Evolutionary conservation across 2,329 filamentous ascomycete species (phyloP).

Genomic region (Metarhizium anisopliae): DNA sequence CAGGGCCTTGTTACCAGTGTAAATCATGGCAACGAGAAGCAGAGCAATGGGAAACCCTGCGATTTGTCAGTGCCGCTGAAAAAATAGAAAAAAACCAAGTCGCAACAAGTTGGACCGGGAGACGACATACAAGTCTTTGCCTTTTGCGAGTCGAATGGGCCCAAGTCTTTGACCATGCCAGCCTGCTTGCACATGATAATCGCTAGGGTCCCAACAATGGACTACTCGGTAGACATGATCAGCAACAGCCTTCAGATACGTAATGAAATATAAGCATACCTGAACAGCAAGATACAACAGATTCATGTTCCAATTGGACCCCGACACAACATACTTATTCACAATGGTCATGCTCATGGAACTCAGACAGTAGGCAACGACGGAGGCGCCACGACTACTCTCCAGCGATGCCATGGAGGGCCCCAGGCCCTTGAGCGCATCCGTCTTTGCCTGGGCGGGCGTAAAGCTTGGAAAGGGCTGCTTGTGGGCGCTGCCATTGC

Average conservation of each 20-base stretch:
- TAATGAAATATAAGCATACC: slow-evolving; percentile 43
- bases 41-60: slow-evolving; percentile 93
- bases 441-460: slow-evolving; percentile 5
- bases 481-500: background rate
- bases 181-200: slow-evolving; percentile 75
- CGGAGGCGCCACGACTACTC: slow-evolving; percentile 71
- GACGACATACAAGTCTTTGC: slow-evolving; percentile 73
- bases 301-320: slow-evolving; percentile 85
- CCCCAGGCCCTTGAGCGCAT: slow-evolving; percentile 1
- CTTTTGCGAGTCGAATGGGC: slow-evolving; percentile 78
- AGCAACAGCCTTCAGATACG: background rate
- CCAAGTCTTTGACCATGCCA: slow-evolving; percentile 72
- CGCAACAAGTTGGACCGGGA: background rate
- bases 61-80: background rate
- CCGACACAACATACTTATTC: slow-evolving; percentile 97
- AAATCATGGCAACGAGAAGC: slow-evolving; percentile 97
- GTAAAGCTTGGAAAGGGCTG: slow-evolving; percentile 1
- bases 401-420: slow-evolving; percentile 31
- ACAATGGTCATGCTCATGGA: slow-evolving; percentile 99
- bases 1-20: slow-evolving; percentile 90
- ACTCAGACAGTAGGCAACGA: slow-evolving; percentile 83
- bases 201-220: slow-evolving; percentile 76
- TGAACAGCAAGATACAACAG: slow-evolving; percentile 91
- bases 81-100: too few relatives aligned
- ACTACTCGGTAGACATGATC: slow-evolving; percentile 41